A percentile compares a stretch with the other conserved stretches of the same genome.
phyloP scores from a whole-genome alignment of 2,329 filamentous ascomycete genomes.

The Aspergillus sp. region DNA sequence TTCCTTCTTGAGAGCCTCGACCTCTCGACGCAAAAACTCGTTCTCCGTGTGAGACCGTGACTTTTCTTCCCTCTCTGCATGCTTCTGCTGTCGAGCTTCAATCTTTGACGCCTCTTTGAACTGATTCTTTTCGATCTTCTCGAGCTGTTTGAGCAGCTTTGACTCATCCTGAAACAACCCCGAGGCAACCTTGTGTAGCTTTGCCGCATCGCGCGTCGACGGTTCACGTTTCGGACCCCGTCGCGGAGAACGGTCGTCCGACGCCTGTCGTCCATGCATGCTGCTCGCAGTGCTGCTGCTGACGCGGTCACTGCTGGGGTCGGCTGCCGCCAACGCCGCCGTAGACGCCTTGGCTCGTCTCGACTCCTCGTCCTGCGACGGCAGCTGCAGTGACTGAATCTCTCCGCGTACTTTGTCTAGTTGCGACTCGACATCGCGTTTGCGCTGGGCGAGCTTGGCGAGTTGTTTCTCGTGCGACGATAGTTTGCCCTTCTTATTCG shows the following conservation, averaged over 20 bases:
- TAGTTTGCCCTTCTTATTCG: slow-evolving; percentile 30
- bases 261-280: slow-evolving; percentile 3
- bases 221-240: slow-evolving; percentile 7
- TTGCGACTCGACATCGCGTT: slow-evolving; percentile 38
- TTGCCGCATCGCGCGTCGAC: slow-evolving; percentile 19
- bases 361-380: slow-evolving; percentile 1
- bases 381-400: slow-evolving; percentile 27
- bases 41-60: slow-evolving; percentile 40
- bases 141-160: slow-evolving; percentile 38
- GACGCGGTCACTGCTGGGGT: slow-evolving; percentile 18
- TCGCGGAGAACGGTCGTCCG: slow-evolving; percentile 12
- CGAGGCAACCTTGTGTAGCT: slow-evolving; percentile 29
- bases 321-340: slow-evolving; percentile 11
- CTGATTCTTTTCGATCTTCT: slow-evolving; percentile 43
- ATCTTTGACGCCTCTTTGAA: slow-evolving; percentile 41
- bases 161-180: slow-evolving; percentile 32
- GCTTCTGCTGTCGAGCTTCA: slow-evolving; percentile 36
- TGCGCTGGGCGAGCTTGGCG: slow-evolving; percentile 41
- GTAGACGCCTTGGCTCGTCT: slow-evolving; percentile 13
- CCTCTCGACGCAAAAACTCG: slow-evolving; percentile 48
- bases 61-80: slow-evolving; percentile 45
- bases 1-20: slow-evolving; percentile 49
- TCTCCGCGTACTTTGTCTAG: slow-evolving; percentile 36
- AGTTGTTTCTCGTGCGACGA: slow-evolving; percentile 44
- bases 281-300: slow-evolving; percentile 15